Conservation (phyloP, 2,329 filamentous ascomycete species). For the Mollisiaceae sp. region DNA sequence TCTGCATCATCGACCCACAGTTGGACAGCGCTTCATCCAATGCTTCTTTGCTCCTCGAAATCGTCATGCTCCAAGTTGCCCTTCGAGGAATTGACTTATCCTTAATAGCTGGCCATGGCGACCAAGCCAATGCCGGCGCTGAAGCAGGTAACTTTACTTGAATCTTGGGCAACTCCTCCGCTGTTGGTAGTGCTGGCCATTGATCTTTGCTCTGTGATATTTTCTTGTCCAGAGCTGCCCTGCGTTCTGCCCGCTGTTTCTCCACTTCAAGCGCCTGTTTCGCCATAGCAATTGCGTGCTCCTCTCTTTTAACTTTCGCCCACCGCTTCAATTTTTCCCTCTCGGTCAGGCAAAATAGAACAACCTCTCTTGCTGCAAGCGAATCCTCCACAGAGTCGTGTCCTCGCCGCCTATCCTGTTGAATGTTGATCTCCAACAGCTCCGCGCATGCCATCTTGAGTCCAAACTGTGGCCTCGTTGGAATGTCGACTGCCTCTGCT, state of each 20-base stretch:
- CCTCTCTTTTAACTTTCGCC: neutral
- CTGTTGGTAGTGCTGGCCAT: neutral
- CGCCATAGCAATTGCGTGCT: neutral
- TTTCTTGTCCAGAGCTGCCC: neutral
- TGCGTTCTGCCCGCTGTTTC: neutral
- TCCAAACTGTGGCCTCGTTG: neutral
- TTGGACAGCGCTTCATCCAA: too few species aligned
- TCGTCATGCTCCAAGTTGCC: too few species aligned
- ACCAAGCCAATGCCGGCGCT: neutral
- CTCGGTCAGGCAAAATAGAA: neutral
- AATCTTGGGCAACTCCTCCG: neutral
- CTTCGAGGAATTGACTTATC: neutral
- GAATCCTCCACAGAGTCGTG: conserved; percentile 4
- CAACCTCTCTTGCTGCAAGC: conserved; percentile 5
- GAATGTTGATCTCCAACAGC: neutral
- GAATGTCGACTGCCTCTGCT: neutral
- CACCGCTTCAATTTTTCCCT: neutral
- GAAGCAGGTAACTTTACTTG: neutral
- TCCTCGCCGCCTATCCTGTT: neutral
- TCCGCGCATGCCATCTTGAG: neutral
- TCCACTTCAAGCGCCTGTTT: neutral
- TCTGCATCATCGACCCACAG: too few species aligned
- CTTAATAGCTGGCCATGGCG: neutral
- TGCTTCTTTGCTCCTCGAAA: too few species aligned
- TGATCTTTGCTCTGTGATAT: neutral